These are phyloP conservation scores for Heterobasidion annosum DNA, from an alignment of 1,284 basidiomycete species.

Conservation along the genomic window DNA sequence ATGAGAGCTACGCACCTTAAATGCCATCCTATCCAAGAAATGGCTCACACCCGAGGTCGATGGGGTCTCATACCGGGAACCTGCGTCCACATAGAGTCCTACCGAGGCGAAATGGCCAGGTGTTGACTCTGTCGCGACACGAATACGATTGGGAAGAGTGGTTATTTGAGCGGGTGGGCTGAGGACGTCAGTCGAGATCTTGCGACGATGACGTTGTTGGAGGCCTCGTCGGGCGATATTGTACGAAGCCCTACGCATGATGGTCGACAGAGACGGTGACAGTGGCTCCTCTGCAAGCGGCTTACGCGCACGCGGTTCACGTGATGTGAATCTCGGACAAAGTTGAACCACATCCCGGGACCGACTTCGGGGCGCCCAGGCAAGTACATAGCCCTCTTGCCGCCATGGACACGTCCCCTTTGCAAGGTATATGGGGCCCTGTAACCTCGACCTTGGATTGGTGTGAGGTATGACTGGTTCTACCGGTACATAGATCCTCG, in stretches of 20 bases:
- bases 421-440: conserved; percentile 36
- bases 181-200: conserved; percentile 9
- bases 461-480: conserved; percentile 46
- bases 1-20: conserved; percentile 61
- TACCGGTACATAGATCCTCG: neutral
- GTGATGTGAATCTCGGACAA: neutral
- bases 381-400: neutral
- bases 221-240: neutral
- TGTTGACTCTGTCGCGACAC: conserved; percentile 86
- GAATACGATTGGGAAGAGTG: conserved; percentile 85
- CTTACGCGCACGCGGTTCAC: neutral
- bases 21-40: conserved; percentile 92
- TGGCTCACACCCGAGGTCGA: conserved; percentile 81
- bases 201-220: neutral
- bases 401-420: neutral
- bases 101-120: conserved; percentile 95
- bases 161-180: conserved; percentile 51
- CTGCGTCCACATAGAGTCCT: conserved; percentile 91
- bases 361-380: neutral
- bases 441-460: conserved; percentile 63
- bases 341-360: neutral
- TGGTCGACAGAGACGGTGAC: neutral
- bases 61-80: conserved; percentile 83
- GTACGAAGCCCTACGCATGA: neutral
- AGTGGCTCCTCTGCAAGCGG: too few relatives aligned